These are phyloP conservation scores for Calonectria ilicicola DNA, from an alignment of 2,329 filamentous ascomycete species.

Conservation along the genomic window DNA sequence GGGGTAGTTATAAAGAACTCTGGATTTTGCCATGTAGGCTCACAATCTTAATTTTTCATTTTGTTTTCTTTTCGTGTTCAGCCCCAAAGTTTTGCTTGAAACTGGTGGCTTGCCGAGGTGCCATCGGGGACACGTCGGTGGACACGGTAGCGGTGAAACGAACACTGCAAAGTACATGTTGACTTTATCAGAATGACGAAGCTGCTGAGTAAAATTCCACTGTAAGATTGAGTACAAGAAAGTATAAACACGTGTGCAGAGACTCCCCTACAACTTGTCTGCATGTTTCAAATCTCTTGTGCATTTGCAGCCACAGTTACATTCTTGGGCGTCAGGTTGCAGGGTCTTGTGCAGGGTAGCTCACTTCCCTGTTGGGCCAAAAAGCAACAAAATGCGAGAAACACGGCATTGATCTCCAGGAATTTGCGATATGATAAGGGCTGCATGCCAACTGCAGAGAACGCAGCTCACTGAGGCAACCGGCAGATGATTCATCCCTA, in stretches of 20 bases:
- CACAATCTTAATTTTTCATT: not conserved
- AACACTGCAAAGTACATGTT: not conserved
- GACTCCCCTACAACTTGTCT: not conserved
- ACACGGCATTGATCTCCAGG: not conserved
- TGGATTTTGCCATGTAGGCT: not conserved
- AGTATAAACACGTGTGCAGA: not conserved
- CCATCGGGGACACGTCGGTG: slow-evolving; percentile 10
- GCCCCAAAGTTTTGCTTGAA: not conserved
- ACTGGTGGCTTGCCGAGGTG: slow-evolving; percentile 9
- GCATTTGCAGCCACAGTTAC: not conserved
- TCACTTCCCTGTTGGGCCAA: slow-evolving; percentile 9
- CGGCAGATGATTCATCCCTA: not conserved
- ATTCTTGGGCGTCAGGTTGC: not conserved
- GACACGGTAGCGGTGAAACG: slow-evolving; percentile 19
- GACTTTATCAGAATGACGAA: not conserved
- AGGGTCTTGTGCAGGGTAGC: slow-evolving; percentile 12
- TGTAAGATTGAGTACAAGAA: not conserved
- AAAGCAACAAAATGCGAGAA: not conserved
- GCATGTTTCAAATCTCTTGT: not conserved
- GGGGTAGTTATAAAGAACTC: not conserved
- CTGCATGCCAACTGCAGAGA: not conserved
- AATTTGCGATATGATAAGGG: not conserved
- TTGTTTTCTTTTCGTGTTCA: not conserved
- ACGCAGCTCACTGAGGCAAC: not conserved
- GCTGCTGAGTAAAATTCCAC: not conserved